Evolutionary conservation across 2,329 filamentous ascomycete genomes (phyloP).

Genomic region (Fusarium agapanthi): DNA sequence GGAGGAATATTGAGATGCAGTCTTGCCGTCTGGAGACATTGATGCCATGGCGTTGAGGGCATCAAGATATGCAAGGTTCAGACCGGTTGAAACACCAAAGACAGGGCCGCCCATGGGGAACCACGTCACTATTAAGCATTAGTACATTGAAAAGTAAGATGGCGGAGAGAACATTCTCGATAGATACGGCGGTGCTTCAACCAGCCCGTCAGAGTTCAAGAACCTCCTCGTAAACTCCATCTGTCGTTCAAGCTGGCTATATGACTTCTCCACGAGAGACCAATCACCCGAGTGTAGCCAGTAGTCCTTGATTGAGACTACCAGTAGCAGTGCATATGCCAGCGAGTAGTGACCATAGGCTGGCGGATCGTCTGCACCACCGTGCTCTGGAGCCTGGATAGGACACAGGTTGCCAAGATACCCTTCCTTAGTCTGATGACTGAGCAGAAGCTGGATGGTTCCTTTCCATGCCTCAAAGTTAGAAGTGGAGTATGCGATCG

Average conservation of each 20-base stretch:
- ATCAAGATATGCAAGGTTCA: not conserved
- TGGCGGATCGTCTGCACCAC: not conserved
- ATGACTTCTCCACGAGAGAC: not conserved
- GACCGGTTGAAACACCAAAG: not conserved
- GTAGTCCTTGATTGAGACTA: not conserved
- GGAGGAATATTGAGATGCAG: not conserved
- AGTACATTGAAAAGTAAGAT: not conserved
- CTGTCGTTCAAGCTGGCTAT: not conserved
- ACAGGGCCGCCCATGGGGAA: not conserved
- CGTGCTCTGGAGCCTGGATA: not conserved
- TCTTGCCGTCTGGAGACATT: not conserved
- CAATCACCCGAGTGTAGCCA: not conserved
- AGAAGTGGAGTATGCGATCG: not conserved
- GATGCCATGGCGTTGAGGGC: not conserved
- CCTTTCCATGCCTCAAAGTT: not conserved
- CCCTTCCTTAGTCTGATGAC: not conserved
- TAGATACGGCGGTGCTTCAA: not conserved
- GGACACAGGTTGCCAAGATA: slow-evolving; percentile 1
- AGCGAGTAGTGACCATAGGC: not conserved
- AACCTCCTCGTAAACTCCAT: not conserved
- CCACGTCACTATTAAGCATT: not conserved
- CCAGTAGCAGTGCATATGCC: not conserved
- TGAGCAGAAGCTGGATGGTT: not conserved
- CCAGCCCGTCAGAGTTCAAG: not conserved
- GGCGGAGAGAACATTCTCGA: not conserved